A percentile compares a stretch with the other conserved stretches of the same genome.
Evolutionary conservation across 345 rosid genomes (phyloP).

Genomic region (Euphorbia lathyris): DNA sequence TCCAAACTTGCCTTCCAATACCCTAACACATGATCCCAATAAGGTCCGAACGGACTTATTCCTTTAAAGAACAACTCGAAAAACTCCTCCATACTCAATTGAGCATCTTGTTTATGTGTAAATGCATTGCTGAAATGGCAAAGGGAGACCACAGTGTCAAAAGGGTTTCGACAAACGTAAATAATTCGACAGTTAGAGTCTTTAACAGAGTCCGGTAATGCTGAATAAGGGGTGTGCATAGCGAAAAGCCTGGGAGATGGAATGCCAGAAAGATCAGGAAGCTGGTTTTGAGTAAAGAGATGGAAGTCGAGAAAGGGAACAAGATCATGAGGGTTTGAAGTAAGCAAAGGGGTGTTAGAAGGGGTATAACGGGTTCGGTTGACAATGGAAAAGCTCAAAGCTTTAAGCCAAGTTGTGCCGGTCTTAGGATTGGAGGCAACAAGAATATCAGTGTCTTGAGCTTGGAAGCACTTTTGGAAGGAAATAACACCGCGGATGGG

Average conservation of each 20-base stretch:
- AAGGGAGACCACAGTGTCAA: constrained; percentile 22
- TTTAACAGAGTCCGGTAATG: constrained; percentile 9
- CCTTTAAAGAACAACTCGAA: constrained; percentile 36
- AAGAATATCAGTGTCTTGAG: constrained; percentile 27
- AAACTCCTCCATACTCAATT: constrained; percentile 23
- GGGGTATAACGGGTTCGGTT: constrained; percentile 17
- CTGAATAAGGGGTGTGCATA: constrained; percentile 7
- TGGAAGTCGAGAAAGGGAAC: constrained; percentile 35
- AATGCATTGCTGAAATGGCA: constrained; percentile 21
- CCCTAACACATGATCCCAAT: constrained; percentile 35
- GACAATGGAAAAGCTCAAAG: constrained; percentile 22
- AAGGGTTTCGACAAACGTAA: constrained; percentile 25
- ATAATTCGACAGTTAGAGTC: constrained; percentile 8
- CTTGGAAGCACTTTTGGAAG: constrained; percentile 34
- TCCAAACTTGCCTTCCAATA: constrained; percentile 34
- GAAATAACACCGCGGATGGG: constrained; percentile 44
- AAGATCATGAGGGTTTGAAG: constrained; percentile 38
- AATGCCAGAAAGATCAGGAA: not conserved
- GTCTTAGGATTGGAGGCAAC: constrained; percentile 36
- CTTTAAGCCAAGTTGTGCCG: constrained; percentile 48
- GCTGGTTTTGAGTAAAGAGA: constrained; percentile 4
- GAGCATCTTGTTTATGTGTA: constrained; percentile 11
- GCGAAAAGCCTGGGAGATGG: constrained; percentile 16
- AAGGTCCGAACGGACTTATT: constrained; percentile 26
- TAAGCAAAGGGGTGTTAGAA: constrained; percentile 19